Conservation (phyloP, 257 asterid species). For the Fraxinus excelsior region DNA sequence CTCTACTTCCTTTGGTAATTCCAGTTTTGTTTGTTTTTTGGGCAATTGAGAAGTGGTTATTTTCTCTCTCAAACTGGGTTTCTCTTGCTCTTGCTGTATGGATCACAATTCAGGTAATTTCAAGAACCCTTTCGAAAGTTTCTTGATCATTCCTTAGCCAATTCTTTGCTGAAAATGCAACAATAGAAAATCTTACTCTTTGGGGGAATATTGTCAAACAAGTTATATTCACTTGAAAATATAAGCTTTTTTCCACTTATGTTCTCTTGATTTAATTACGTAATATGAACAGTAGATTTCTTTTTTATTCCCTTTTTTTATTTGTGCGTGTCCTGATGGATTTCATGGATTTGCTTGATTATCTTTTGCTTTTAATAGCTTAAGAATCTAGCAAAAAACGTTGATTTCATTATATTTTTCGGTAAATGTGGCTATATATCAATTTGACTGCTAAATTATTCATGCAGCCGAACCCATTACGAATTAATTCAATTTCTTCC, state of each 20-base stretch:
- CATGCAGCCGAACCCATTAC: too few species aligned
- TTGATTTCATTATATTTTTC: background rate
- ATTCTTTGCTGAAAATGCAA: background rate
- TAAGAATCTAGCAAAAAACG: background rate
- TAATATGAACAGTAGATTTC: background rate
- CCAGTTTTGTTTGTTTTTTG: slow-evolving; percentile 67
- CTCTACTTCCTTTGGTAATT: slow-evolving; percentile 60
- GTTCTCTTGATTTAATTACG: background rate
- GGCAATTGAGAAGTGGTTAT: slow-evolving; percentile 84
- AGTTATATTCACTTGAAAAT: background rate
- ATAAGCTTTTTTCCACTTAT: background rate
- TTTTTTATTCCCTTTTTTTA: background rate
- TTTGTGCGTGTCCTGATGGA: background rate
- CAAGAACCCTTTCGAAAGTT: background rate
- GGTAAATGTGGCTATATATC: background rate
- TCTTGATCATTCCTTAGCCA: too few species aligned
- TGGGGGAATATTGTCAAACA: background rate
- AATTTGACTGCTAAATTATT: too few species aligned
- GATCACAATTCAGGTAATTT: slow-evolving; percentile 77
- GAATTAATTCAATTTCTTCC: too few species aligned
- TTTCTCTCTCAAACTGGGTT: slow-evolving; percentile 86
- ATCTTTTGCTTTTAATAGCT: background rate
- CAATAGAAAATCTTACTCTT: background rate
- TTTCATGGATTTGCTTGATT: background rate
- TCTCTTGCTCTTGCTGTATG: slow-evolving; percentile 79